These are phyloP conservation scores for Quambalaria eucalypti DNA, from an alignment of 1,284 basidiomycete species.

Conservation along the genomic window DNA sequence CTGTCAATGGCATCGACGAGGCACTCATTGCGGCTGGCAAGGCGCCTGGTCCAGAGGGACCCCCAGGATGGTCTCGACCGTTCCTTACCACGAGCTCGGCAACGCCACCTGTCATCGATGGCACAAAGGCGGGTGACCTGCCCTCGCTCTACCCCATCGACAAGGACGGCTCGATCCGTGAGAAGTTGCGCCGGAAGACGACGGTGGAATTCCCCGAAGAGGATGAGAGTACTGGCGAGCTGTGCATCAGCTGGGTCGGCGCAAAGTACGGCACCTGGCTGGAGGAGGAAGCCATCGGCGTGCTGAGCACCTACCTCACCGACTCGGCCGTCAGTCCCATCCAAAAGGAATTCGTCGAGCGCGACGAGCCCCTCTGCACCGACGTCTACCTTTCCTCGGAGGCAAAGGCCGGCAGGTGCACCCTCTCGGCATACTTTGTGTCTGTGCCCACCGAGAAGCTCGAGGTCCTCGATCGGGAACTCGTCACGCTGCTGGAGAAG, in stretches of 20 bases:
- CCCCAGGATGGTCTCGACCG: conserved; percentile 80
- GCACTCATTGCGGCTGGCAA: conserved; percentile 24
- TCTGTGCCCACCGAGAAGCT: conserved; percentile 77
- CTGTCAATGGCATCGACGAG: conserved; percentile 50
- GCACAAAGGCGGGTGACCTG: conserved; percentile 14
- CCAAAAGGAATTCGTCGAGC: conserved; percentile 87
- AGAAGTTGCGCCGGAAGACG: conserved; percentile 50
- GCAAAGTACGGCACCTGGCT: conserved; percentile 66
- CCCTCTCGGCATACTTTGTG: conserved; percentile 68
- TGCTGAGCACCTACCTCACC: conserved; percentile 77
- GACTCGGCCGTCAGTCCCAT: conserved; percentile 73
- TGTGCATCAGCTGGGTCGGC: conserved; percentile 71
- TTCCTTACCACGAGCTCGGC: conserved; percentile 81
- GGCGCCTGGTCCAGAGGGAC: conserved; percentile 60
- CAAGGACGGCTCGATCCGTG: conserved; percentile 15
- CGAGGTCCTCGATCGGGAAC: conserved; percentile 61
- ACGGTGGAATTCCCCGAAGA: conserved; percentile 91
- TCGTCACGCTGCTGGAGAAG: conserved; percentile 61
- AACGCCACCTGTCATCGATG: conserved; percentile 52
- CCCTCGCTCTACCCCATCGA: conserved; percentile 34
- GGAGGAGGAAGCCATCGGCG: conserved; percentile 71
- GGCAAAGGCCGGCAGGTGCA: conserved; percentile 58
- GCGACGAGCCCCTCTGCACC: conserved; percentile 72
- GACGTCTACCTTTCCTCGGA: conserved; percentile 78
- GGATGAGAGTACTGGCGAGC: conserved; percentile 86